These are phyloP conservation scores for Coprinopsis cinerea DNA, from an alignment of 768 basidiomycete species.

Conservation along the genomic window DNA sequence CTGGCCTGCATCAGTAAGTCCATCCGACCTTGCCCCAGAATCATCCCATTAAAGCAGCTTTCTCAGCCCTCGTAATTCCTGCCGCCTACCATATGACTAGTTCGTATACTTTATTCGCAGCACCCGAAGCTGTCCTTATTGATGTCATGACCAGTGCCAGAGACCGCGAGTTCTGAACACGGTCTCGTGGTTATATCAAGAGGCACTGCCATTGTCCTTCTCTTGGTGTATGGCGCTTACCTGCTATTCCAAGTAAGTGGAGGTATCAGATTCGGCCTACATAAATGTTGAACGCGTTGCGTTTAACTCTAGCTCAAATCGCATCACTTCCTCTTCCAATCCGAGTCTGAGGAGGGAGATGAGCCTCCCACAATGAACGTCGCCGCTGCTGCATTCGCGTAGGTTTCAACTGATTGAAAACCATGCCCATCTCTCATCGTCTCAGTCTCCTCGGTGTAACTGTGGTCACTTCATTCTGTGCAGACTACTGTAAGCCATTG, in stretches of 20 bases:
- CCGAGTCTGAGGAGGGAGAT: constrained; percentile 28
- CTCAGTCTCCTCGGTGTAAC: constrained; percentile 66
- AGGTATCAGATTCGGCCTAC: neutral
- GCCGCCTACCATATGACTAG: constrained; percentile 70
- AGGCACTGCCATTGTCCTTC: constrained; percentile 72
- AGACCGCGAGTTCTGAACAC: constrained; percentile 14
- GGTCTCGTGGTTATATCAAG: constrained; percentile 73
- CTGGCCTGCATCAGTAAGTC: constrained; percentile 76
- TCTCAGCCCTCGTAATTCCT: constrained; percentile 74
- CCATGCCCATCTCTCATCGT: neutral
- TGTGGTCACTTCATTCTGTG: constrained; percentile 80
- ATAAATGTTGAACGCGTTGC: neutral
- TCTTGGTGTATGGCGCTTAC: constrained; percentile 69
- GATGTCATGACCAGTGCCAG: neutral
- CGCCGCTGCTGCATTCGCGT: constrained; percentile 55
- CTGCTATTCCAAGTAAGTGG: constrained; percentile 65
- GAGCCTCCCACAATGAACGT: constrained; percentile 63
- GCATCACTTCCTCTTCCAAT: constrained; percentile 57
- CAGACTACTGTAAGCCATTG: constrained; percentile 66
- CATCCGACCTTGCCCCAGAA: neutral
- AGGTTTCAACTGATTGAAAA: constrained; percentile 20
- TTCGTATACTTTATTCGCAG: constrained; percentile 2
- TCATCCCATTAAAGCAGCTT: constrained; percentile 1
- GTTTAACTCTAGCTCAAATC: constrained; percentile 52
- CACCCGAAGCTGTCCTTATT: neutral